Conservation (phyloP, 192 early-diverging fungal genomes). For the Chytriomyces sp. region DNA sequence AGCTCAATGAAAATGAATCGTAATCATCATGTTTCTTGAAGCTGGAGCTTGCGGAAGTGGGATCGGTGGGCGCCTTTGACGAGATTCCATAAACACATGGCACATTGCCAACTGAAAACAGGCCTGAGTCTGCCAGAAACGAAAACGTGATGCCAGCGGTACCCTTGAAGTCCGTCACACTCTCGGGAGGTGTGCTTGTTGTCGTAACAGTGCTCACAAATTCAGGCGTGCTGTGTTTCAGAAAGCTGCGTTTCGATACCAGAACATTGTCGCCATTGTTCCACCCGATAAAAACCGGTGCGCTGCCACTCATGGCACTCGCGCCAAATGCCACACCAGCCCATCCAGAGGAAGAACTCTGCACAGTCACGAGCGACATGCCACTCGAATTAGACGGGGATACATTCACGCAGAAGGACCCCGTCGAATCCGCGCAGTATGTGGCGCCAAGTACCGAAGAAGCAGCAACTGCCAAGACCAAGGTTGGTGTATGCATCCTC, state of each 20-base stretch:
- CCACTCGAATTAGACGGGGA: not conserved
- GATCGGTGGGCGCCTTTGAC: not conserved
- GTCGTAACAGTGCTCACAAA: not conserved
- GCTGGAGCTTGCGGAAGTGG: not conserved
- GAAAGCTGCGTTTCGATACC: not conserved
- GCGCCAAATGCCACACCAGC: constrained; percentile 33
- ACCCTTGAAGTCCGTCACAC: too few species aligned
- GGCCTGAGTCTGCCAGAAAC: not conserved
- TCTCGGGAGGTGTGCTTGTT: not conserved
- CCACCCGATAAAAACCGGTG: constrained; percentile 30
- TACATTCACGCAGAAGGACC: not conserved
- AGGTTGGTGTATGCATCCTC: too few species aligned
- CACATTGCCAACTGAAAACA: not conserved
- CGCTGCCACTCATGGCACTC: constrained; percentile 23
- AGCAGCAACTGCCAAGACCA: too few species aligned
- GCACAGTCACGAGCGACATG: constrained; percentile 25
- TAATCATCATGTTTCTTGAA: too few species aligned
- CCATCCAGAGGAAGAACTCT: constrained; percentile 35
- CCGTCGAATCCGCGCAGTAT: not conserved
- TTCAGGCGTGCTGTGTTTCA: not conserved
- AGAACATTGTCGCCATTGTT: constrained; percentile 16
- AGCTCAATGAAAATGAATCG: constrained; percentile 27
- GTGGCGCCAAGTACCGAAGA: too few species aligned
- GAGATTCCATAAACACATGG: too few species aligned
- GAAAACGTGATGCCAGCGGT: not conserved